Evolutionary conservation across 345 rosid species (phyloP), one percentile per base, ranked within the genome.

Genomic region (Populus davidiana): DNA sequence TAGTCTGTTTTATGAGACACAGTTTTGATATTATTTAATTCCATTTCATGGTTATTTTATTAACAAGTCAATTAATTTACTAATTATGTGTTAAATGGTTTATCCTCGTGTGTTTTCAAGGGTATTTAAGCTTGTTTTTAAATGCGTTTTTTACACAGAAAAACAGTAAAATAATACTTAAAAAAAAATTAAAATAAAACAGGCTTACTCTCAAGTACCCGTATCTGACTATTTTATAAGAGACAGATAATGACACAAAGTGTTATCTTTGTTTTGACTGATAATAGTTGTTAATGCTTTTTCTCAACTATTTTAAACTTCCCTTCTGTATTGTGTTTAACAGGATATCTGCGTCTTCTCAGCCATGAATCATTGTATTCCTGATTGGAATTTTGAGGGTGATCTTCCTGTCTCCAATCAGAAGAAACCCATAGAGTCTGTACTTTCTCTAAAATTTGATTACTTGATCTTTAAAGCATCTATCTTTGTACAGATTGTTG

Each of bases 281-380:
- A n/a, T 59, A 59, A 23, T 59, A 59, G 21, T 10, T 23, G 11
- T 59, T 59, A 59, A 23, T 59, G n/a, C 64, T 3, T n/a, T 52
- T 59, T n/a, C 5, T 59, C 29, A 59, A 59, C 23, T 59, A 23
- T 10, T 59, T 59, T 9, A 23, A 59, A 59, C 64, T 23, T 23
- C 25, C 23, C 29, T 56, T 56, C 4, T 23, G 29, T 56, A 25
- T 11, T n/a, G 64, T 59, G 64, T 23, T 59, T n/a, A 59, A 59
- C 64, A 59, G 64, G 64, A 59, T 59, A 23, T 10, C 64, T 23
- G 64, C 11, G 29, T 59, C 64, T 59, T n/a, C 64, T 59, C 29
- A 59, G 64, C 64, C 64, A 59, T 59, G 64, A 59, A 59, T 59
- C 64, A 59, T n/a, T 59, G 29, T 25, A 59, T 59, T 59, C 64